Conservation (phyloP, 805 yeast genomes). For the Sugiyamaella boreocaroliniensis region DNA sequence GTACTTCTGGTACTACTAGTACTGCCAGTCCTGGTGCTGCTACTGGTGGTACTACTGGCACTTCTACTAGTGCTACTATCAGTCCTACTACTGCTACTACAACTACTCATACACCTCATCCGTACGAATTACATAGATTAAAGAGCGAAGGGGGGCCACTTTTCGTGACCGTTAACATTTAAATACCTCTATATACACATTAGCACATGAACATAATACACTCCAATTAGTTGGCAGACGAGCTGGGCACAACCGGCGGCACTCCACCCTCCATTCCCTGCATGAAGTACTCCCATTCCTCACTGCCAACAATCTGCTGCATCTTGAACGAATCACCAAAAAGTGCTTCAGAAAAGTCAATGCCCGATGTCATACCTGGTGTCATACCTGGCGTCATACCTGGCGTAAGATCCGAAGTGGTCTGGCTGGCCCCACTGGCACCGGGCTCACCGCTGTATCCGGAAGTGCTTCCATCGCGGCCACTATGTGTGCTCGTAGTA, state of each 20-base stretch:
- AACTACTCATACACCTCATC: no score
- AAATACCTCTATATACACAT: background rate
- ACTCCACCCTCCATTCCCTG: conserved; percentile 3
- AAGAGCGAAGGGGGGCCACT: background rate
- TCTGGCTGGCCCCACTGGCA: no score
- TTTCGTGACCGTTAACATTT: background rate
- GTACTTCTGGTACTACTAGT: no score
- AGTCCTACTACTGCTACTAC: no score
- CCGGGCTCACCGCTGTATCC: background rate
- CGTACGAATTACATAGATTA: background rate
- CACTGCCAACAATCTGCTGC: conserved; percentile 18
- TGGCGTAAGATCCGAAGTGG: background rate
- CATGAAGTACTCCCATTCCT: conserved; percentile 23
- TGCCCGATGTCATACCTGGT: background rate
- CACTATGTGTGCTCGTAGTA: background rate
- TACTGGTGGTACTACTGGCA: no score
- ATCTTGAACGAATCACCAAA: conserved; percentile 13
- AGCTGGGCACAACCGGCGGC: background rate
- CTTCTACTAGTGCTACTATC: no score
- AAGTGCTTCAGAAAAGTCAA: conserved; percentile 5
- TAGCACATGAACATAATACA: no score
- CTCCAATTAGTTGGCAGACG: background rate
- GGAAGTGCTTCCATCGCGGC: background rate
- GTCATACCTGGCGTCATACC: background rate
- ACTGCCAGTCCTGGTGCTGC: no score